Conservation (phyloP, 2,329 filamentous ascomycete species). For the Trichoderma sp. region DNA sequence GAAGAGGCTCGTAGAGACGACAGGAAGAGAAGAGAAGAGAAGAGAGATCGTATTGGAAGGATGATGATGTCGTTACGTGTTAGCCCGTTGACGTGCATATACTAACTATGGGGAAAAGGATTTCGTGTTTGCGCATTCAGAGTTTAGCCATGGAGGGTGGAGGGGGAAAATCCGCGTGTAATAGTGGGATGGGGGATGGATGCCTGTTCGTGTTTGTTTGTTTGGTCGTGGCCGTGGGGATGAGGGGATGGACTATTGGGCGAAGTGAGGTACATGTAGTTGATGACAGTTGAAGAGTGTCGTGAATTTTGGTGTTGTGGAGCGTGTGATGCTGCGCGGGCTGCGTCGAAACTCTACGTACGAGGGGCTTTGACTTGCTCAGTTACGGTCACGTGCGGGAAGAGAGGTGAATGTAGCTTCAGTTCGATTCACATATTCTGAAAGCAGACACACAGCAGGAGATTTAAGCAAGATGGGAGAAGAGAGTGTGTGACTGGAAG, state of each 20-base stretch:
- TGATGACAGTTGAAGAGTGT: background rate
- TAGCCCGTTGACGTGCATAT: conserved; percentile 5
- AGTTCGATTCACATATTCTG: too few species aligned
- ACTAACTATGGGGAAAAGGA: background rate
- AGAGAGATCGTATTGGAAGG: background rate
- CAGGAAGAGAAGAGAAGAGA: background rate
- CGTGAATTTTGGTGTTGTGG: conserved; percentile 3
- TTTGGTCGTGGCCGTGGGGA: background rate
- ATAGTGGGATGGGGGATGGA: background rate
- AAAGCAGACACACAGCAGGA: too few species aligned
- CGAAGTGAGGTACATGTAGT: background rate
- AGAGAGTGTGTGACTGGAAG: too few species aligned
- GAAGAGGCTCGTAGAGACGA: too few species aligned
- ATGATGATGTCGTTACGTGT: conserved; percentile 12
- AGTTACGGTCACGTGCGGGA: too few species aligned
- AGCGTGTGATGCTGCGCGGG: conserved; percentile 2
- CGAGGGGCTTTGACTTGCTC: background rate
- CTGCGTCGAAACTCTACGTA: conserved; percentile 7
- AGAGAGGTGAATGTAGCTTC: too few species aligned
- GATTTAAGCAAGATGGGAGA: too few species aligned
- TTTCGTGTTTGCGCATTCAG: conserved; percentile 17
- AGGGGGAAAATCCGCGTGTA: background rate
- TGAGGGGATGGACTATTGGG: background rate
- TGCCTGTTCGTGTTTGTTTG: background rate
- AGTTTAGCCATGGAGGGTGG: conserved; percentile 1